A percentile compares a stretch with the other conserved stretches of the same genome.
Conservation (phyloP, 2,329 filamentous ascomycete genomes). For the Nigrograna mackinnonii region DNA sequence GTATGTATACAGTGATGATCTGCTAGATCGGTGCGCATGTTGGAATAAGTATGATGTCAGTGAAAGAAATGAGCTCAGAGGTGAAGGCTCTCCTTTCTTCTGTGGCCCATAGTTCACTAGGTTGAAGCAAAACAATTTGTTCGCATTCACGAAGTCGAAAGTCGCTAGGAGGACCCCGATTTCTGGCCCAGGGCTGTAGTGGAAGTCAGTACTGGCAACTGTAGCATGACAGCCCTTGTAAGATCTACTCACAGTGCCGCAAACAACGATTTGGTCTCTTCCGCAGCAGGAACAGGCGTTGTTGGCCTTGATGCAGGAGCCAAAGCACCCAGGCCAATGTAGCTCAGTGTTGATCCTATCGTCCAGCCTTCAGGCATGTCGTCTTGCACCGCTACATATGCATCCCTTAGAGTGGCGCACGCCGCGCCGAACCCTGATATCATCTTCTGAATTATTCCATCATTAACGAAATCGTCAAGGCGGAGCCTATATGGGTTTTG, state of each 20-base stretch:
- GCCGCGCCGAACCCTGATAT: conserved; percentile 75
- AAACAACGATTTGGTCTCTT: conserved; percentile 83
- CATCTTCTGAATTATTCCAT: conserved; percentile 81
- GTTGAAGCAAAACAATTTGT: conserved; percentile 92
- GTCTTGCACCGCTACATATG: conserved; percentile 85
- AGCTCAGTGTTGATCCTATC: conserved; percentile 75
- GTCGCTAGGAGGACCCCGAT: conserved; percentile 80
- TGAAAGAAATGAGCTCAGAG: conserved; percentile 82
- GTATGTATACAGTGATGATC: conserved; percentile 81
- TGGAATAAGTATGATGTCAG: conserved; percentile 91
- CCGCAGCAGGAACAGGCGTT: conserved; percentile 66
- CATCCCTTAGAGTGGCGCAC: conserved; percentile 68
- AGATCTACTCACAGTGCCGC: conserved; percentile 66
- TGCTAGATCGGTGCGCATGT: conserved; percentile 82
- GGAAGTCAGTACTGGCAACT: conserved; percentile 12
- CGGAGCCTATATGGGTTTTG: conserved; percentile 94
- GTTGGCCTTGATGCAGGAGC: conserved; percentile 68
- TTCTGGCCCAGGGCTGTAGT: conserved; percentile 71
- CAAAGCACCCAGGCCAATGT: conserved; percentile 81
- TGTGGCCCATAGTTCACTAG: conserved; percentile 69
- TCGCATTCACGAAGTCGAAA: conserved; percentile 92
- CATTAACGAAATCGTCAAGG: conserved; percentile 94
- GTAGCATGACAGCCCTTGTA: not conserved
- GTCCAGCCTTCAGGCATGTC: conserved; percentile 91
- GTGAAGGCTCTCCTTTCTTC: conserved; percentile 67